Percentiles rank a stretch among this genome's conserved stretches.
phyloP scores from a whole-genome alignment of 495 filamentous ascomycete species.

The Parathielavia hyrcaniae region DNA sequence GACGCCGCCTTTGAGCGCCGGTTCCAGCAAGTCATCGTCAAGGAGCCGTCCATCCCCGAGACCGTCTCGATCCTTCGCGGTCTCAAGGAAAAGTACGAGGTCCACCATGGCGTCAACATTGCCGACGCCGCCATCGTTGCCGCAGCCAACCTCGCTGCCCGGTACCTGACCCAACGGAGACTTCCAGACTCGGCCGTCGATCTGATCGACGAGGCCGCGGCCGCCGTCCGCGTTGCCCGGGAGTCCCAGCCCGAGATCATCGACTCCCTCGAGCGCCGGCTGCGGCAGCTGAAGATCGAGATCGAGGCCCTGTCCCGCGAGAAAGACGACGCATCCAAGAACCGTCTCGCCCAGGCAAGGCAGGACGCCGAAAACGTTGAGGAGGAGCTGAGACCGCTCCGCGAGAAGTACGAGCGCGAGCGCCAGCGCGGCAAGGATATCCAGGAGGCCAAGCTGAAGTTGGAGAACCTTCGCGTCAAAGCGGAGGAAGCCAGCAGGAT shows the following conservation, averaged over 20 bases:
- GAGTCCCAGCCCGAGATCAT: constrained; percentile 94
- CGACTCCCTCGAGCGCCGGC: constrained; percentile 81
- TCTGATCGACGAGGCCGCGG: constrained; percentile 91
- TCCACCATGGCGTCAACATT: constrained; percentile 96
- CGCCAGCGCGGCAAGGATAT: constrained; percentile 81
- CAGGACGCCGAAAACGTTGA: constrained; percentile 85
- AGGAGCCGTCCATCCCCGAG: constrained; percentile 80
- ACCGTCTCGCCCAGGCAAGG: constrained; percentile 72
- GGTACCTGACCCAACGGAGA: constrained; percentile 83
- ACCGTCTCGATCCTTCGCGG: constrained; percentile 96
- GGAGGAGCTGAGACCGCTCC: constrained; percentile 84
- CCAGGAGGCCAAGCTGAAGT: constrained; percentile 92
- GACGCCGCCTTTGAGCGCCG: constrained; percentile 95
- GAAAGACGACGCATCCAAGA: constrained; percentile 85
- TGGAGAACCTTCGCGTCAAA: constrained; percentile 81
- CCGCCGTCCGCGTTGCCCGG: constrained; percentile 85
- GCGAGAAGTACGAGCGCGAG: constrained; percentile 92
- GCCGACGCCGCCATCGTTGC: constrained; percentile 87
- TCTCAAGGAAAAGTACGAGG: constrained; percentile 93
- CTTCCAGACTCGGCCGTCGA: constrained; percentile 96
- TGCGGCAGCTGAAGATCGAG: constrained; percentile 89
- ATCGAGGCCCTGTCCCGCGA: constrained; percentile 91
- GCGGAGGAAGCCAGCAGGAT: constrained; percentile 83
- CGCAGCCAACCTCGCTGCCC: constrained; percentile 79
- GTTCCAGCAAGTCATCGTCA: constrained; percentile 96